phyloP scores from a whole-genome alignment of 768 basidiomycete genomes.

The Trichaptum fuscoviolaceum region DNA sequence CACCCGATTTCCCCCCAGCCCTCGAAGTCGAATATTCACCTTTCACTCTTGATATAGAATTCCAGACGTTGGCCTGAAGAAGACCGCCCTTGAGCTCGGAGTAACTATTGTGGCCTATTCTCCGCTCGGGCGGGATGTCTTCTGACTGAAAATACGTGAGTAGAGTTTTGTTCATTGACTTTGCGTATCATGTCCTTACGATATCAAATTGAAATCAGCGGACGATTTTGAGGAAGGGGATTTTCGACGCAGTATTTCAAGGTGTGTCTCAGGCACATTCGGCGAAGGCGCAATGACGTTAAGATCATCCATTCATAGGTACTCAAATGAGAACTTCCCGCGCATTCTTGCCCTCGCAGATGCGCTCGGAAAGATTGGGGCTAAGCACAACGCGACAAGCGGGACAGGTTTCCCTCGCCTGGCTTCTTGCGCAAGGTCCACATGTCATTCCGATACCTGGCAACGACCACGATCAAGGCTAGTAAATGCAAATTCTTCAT shows the following conservation, averaged over 20 bases:
- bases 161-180: conserved; percentile 8
- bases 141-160: conserved; percentile 38
- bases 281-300: conserved; percentile 10
- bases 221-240: conserved; percentile 27
- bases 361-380: conserved; percentile 27
- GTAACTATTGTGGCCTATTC: conserved; percentile 42
- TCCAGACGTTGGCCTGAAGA: conserved; percentile 32
- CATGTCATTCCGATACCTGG: conserved; percentile 33
- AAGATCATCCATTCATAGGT: conserved; percentile 7
- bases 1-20: conserved; percentile 40
- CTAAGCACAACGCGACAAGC: conserved; percentile 27
- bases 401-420: conserved; percentile 34
- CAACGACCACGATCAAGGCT: conserved; percentile 23
- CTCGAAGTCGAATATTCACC: conserved; percentile 42
- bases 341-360: conserved; percentile 35
- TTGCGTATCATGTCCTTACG: conserved; percentile 3
- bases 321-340: conserved; percentile 35
- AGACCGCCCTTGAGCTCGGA: conserved; percentile 38
- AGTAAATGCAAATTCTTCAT: background rate
- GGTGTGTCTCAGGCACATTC: conserved; percentile 10
- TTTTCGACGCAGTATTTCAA: conserved; percentile 20
- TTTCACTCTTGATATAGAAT: conserved; percentile 40
- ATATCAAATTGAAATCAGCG: conserved; percentile 22
- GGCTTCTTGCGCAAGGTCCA: conserved; percentile 28
- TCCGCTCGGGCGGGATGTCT: conserved; percentile 46